phyloP scores from a whole-genome alignment of 805 yeast species.

The Candida golubevii region DNA sequence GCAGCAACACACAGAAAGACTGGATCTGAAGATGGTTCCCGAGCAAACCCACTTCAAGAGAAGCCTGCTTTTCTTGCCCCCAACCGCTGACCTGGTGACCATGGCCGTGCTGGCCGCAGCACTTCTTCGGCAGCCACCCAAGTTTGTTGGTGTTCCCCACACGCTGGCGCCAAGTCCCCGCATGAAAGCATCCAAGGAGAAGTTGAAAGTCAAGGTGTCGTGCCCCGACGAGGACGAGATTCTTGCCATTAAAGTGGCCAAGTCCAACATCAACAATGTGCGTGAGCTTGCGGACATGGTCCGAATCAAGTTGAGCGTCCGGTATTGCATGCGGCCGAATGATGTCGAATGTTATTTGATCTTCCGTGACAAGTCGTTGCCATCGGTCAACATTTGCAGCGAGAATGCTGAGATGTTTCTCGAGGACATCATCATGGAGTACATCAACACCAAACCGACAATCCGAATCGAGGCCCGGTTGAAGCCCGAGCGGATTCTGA shows the following conservation, averaged over 20 bases:
- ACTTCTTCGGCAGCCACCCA: too few species aligned
- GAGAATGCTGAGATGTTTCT: slow-evolving; percentile 3
- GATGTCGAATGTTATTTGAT: slow-evolving; percentile 7
- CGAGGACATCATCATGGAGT: slow-evolving; percentile 20
- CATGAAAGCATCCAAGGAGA: neutral
- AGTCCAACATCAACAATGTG: slow-evolving; percentile 12
- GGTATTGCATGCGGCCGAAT: slow-evolving; percentile 7
- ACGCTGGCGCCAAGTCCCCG: neutral
- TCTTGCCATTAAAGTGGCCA: slow-evolving; percentile 15
- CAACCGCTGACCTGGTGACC: neutral
- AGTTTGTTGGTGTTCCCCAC: too few species aligned
- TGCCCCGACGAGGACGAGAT: slow-evolving; percentile 15
- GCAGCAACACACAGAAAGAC: too few species aligned
- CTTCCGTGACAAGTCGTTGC: slow-evolving; percentile 12
- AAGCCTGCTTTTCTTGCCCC: too few species aligned
- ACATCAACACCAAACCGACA: slow-evolving; percentile 19
- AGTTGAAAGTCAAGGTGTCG: slow-evolving; percentile 4
- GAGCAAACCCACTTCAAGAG: too few species aligned
- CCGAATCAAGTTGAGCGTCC: slow-evolving; percentile 8
- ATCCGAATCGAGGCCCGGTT: slow-evolving; percentile 20
- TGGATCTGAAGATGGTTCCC: too few species aligned
- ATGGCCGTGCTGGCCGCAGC: too few species aligned
- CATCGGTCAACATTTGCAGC: slow-evolving; percentile 9
- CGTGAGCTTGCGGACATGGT: slow-evolving; percentile 15
- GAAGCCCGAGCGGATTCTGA: neutral